Conservation (phyloP, 345 rosid species). For the Dovyalis caffra region DNA sequence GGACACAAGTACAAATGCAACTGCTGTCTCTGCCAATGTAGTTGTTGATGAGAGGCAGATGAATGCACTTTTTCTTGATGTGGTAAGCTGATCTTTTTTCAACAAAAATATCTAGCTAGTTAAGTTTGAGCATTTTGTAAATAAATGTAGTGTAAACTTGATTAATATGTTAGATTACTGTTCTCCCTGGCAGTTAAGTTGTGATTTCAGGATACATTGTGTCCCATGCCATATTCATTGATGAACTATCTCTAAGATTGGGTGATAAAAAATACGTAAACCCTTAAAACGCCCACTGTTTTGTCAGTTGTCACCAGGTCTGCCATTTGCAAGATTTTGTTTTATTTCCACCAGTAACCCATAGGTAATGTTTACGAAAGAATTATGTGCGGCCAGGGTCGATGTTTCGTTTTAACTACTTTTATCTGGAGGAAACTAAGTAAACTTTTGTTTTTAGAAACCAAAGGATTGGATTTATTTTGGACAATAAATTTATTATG, state of each 20-base stretch:
- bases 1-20: slow-evolving; percentile 52
- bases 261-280: background rate
- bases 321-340: background rate
- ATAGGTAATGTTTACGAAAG: background rate
- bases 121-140: background rate
- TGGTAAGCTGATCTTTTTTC: slow-evolving; percentile 48
- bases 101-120: background rate
- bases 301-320: background rate
- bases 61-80: slow-evolving; percentile 95
- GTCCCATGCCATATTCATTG: background rate
- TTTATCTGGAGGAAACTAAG: background rate
- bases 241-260: background rate
- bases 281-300: background rate
- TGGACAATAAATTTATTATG: background rate
- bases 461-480: background rate
- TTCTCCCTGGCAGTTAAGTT: background rate
- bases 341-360: background rate
- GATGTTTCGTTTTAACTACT: background rate
- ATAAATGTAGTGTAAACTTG: background rate
- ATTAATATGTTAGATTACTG: background rate
- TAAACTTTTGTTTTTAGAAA: background rate
- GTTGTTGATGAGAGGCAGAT: slow-evolving; percentile 91
- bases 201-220: background rate
- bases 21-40: slow-evolving; percentile 88
- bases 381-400: background rate